phyloP scores from a whole-genome alignment of 257 asterid genomes.

The Paulownia fortunei region DNA sequence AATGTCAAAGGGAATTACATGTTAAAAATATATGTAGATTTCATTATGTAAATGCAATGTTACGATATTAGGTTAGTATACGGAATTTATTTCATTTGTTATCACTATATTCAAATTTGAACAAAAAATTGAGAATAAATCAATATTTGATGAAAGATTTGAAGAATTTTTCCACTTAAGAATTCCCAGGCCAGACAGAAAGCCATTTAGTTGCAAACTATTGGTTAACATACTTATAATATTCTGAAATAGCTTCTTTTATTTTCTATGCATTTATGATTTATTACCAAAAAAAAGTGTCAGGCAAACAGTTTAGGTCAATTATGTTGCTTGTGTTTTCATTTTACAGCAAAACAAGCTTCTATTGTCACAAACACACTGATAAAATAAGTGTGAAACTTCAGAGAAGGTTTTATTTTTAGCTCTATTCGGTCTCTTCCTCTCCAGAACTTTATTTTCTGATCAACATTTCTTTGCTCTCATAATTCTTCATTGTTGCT shows the following conservation, averaged over 20 bases:
- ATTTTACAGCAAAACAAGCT: slow-evolving; percentile 9
- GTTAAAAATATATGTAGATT: not conserved
- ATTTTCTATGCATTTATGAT: not conserved
- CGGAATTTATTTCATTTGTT: not conserved
- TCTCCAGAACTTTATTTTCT: slow-evolving; percentile 2
- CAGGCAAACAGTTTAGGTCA: not conserved
- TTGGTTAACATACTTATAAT: not conserved
- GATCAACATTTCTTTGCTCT: slow-evolving; percentile 21
- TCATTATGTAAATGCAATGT: not conserved
- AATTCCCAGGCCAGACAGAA: not conserved
- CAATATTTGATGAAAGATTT: not conserved
- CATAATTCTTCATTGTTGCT: slow-evolving; percentile 21
- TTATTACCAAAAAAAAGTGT: not conserved
- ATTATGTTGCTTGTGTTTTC: not conserved
- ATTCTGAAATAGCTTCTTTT: not conserved
- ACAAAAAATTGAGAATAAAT: not conserved
- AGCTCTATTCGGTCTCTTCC: slow-evolving; percentile 17
- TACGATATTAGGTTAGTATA: not conserved
- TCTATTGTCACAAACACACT: not conserved
- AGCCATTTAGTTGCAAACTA: not conserved
- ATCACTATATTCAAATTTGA: not conserved
- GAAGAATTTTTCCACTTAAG: not conserved
- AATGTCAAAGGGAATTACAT: not conserved
- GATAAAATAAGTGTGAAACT: not conserved
- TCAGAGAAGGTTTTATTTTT: not conserved